Evolutionary conservation across 2,329 filamentous ascomycete species (phyloP).

Genomic region (Colletotrichum nymphaeae): DNA sequence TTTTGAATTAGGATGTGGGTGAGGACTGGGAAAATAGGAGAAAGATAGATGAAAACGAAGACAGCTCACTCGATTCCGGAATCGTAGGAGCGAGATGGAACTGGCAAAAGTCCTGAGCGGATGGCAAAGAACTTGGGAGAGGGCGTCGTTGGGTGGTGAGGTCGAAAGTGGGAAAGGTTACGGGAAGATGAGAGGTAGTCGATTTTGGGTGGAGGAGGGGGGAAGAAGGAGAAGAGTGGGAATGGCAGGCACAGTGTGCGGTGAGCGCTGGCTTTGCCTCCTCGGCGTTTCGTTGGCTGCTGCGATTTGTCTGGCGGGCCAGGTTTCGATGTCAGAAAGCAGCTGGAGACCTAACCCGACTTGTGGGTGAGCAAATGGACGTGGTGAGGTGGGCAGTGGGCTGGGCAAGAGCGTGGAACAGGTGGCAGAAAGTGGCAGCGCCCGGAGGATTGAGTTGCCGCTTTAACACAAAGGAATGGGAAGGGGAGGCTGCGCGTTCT

Average conservation of each 20-base stretch:
- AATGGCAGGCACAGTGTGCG: conserved; percentile 36
- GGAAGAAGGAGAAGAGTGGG: conserved; percentile 38
- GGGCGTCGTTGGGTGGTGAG: conserved; percentile 37
- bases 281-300: conserved; percentile 24
- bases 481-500: not conserved
- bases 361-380: conserved; percentile 34
- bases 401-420: conserved; percentile 19
- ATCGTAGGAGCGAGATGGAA: conserved; percentile 36
- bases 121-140: conserved; percentile 36
- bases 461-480: conserved; percentile 23
- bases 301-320: conserved; percentile 27
- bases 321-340: conserved; percentile 33
- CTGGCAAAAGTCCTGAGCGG: conserved; percentile 35
- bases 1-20: conserved; percentile 38
- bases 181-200: conserved; percentile 36
- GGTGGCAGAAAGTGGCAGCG: conserved; percentile 32
- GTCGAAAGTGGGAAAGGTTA: conserved; percentile 38
- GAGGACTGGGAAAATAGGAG: conserved; percentile 30
- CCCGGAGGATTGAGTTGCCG: conserved; percentile 23
- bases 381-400: conserved; percentile 7
- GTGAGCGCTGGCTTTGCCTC: conserved; percentile 17
- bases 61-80: conserved; percentile 37
- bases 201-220: conserved; percentile 38
- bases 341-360: conserved; percentile 33
- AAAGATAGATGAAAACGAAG: conserved; percentile 22